Evolutionary conservation across 2,329 filamentous ascomycete species (phyloP).

Genomic region (Exophiala alcalophila): DNA sequence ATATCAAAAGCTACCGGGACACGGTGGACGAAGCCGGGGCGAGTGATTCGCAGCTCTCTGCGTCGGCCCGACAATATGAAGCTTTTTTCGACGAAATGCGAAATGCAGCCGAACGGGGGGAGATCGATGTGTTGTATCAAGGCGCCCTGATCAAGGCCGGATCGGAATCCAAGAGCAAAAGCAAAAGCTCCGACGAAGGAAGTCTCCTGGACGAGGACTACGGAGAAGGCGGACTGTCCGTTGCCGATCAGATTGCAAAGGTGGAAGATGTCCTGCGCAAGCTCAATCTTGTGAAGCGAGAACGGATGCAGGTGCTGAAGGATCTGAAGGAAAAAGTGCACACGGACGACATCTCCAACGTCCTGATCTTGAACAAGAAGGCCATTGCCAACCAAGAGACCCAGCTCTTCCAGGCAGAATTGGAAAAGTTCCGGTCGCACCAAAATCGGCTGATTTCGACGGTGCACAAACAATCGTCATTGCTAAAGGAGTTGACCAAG

Average conservation of each 20-base stretch:
- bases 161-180: slow-evolving; percentile 57
- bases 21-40: slow-evolving; percentile 84
- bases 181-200: slow-evolving; percentile 60
- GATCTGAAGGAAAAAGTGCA: slow-evolving; percentile 94
- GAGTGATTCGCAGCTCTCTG: slow-evolving; percentile 79
- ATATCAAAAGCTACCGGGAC: slow-evolving; percentile 82
- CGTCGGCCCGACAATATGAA: slow-evolving; percentile 81
- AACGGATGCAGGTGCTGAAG: slow-evolving; percentile 86
- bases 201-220: slow-evolving; percentile 92
- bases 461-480: slow-evolving; percentile 87
- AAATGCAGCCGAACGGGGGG: slow-evolving; percentile 77
- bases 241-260: slow-evolving; percentile 81
- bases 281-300: slow-evolving; percentile 85
- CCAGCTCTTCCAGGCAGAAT: slow-evolving; percentile 88
- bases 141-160: slow-evolving; percentile 77
- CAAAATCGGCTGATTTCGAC: slow-evolving; percentile 89
- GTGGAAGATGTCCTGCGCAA: slow-evolving; percentile 91
- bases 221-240: slow-evolving; percentile 72
- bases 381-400: slow-evolving; percentile 87
- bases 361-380: slow-evolving; percentile 97
- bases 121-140: slow-evolving; percentile 86
- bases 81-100: slow-evolving; percentile 94
- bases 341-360: slow-evolving; percentile 94
- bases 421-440: slow-evolving; percentile 95
- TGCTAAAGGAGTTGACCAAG: slow-evolving; percentile 91